Percentiles rank a stretch among this genome's conserved stretches.
Evolutionary conservation across 352 stramenopile genomes (phyloP).

Genomic region (Phytophthora podocarpi): DNA sequence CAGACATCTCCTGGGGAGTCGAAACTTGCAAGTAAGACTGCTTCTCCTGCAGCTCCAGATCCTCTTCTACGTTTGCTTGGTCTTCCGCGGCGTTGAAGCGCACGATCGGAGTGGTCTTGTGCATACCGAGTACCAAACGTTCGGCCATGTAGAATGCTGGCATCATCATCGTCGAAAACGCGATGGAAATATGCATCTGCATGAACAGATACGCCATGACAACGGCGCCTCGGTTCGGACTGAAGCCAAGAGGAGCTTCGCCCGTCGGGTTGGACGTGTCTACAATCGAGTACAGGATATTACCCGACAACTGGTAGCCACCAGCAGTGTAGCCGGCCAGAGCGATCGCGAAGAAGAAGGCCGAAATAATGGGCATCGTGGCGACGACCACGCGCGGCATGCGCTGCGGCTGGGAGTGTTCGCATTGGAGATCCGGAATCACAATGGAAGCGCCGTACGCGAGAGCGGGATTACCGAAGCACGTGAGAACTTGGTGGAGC

Average conservation of each 20-base stretch:
- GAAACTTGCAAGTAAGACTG: slow-evolving; percentile 35
- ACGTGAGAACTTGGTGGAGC: slow-evolving; percentile 43
- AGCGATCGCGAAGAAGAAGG: slow-evolving; percentile 45
- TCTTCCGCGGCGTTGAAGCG: slow-evolving; percentile 27
- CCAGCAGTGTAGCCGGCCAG: slow-evolving; percentile 39
- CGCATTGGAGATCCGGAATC: slow-evolving; percentile 54
- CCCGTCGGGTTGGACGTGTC: slow-evolving; percentile 14
- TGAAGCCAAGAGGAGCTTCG: slow-evolving; percentile 40
- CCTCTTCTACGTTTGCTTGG: slow-evolving; percentile 24
- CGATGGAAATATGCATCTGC: slow-evolving; percentile 63
- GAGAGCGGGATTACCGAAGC: slow-evolving; percentile 61
- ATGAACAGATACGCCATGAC: slow-evolving; percentile 58
- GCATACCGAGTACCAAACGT: slow-evolving; percentile 51
- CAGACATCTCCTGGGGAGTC: slow-evolving; percentile 28
- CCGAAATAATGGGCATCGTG: slow-evolving; percentile 43
- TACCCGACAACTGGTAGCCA: slow-evolving; percentile 61
- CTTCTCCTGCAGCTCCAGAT: slow-evolving; percentile 32
- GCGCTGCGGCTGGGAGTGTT: slow-evolving; percentile 50
- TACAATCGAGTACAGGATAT: slow-evolving; percentile 60
- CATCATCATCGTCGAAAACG: slow-evolving; percentile 53
- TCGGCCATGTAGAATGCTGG: slow-evolving; percentile 60
- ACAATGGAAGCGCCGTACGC: slow-evolving; percentile 60
- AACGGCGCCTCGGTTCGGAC: slow-evolving; percentile 38
- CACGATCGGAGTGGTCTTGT: slow-evolving; percentile 37
- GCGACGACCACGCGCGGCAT: slow-evolving; percentile 55